phyloP scores from a whole-genome alignment of 75 land plant species.

The Cunninghamia lanceolata region DNA sequence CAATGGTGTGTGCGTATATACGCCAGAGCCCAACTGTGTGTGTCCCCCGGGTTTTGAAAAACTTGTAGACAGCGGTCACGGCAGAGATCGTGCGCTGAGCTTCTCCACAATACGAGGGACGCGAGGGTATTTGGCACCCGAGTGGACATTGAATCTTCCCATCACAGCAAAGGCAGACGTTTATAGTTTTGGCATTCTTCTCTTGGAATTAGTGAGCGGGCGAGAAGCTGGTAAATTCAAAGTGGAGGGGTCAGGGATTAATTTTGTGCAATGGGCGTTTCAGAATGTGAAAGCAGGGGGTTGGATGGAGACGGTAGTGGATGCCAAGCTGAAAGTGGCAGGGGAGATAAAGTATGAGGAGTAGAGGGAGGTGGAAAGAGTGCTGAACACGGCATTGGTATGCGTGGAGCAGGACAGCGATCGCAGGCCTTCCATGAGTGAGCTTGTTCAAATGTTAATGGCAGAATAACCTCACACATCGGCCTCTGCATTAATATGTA shows the following conservation, averaged over 20 bases:
- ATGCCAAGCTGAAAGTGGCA: constrained; percentile 6
- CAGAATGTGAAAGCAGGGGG: constrained; percentile 41
- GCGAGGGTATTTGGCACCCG: constrained; percentile 75
- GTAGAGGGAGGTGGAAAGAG: constrained; percentile 25
- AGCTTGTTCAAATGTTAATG: constrained; percentile 69
- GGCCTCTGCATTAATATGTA: too few species aligned
- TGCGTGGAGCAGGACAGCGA: constrained; percentile 65
- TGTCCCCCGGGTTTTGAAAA: constrained; percentile 16
- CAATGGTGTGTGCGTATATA: constrained; percentile 39
- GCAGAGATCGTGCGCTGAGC: neutral
- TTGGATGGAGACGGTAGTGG: constrained; percentile 47
- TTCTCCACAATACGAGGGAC: constrained; percentile 46
- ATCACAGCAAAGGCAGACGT: constrained; percentile 71
- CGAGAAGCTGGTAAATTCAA: constrained; percentile 15
- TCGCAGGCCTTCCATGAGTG: constrained; percentile 61
- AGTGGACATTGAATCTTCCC: constrained; percentile 31
- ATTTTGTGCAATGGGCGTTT: constrained; percentile 55
- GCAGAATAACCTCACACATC: too few species aligned
- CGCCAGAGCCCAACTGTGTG: constrained; percentile 1
- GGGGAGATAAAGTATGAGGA: constrained; percentile 16
- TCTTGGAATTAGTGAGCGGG: constrained; percentile 64
- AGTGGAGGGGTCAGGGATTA: constrained; percentile 1
- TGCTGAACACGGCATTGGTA: constrained; percentile 64
- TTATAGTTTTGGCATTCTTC: constrained; percentile 73
- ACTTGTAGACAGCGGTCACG: constrained; percentile 22